Base-by-base conservation (phyloP, 2,329 filamentous ascomycete species). In the Neocatenulostroma microsporum region DNA sequence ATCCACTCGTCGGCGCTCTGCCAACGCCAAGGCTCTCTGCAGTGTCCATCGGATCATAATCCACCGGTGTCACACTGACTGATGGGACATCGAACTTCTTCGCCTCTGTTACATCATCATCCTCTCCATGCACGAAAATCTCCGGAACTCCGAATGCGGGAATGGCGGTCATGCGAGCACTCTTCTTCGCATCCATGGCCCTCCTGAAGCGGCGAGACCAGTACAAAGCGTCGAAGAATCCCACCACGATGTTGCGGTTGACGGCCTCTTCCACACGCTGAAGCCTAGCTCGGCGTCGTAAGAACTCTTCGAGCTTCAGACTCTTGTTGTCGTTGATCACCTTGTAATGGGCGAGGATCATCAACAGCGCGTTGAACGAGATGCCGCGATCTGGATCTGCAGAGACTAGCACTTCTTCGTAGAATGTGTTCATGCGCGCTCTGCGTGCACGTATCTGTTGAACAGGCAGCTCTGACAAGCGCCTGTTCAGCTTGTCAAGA, bases 281-380 rank as follows among this genome's bases (percentile, higher is more conserved):
- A 31, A 98, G 71, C 36, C 89, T 78, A 21, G 88, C 86, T 44
- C 89, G 80, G 24, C 93, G 85, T 40, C 89, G 82, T 39, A 98
- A 64, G 60, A 94, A 98, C 57, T 98, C 91, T 54, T 98, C 91
- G 2, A 98, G 74, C 44, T 85, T 86, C 55, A 98, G 67, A 62
- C 87, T 94, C 70, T 95, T 95, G 67, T 82, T 95, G 62, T 98
- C 91, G 49, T 82, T 94, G 59, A 98, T 98, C 55, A 98, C 87
- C 55, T 96, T 98, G 71, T 98, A 94, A 62, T 98, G 91, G 21
- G 93, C 89, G 39, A 98, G 70, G 42, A 94, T 93, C 82, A 98
- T 91, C 34, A 98, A 71, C 15, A 95, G 82, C 5, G 82, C 81
- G 3, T 86, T 91, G 60, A 98, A 98, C 1, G 84, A 82, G 41